phyloP scores from a whole-genome alignment of 169 alveolate species.

The Cryptosporidium viatorum region DNA sequence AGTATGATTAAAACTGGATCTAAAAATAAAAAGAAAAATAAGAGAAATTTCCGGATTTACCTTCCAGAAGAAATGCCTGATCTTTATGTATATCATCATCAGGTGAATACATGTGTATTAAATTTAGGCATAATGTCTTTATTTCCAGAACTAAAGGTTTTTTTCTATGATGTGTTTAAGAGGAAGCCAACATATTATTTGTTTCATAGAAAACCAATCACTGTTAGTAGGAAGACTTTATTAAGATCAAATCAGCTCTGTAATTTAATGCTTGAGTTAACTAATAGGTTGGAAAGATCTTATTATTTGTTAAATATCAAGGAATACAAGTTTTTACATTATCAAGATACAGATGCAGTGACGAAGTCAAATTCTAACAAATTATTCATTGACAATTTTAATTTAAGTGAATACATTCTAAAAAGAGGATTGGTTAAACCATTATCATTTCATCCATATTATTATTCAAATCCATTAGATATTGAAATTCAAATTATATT shows the following conservation, averaged over 20 bases:
- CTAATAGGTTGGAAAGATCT: slow-evolving; percentile 23
- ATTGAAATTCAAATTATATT: background rate
- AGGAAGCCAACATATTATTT: slow-evolving; percentile 38
- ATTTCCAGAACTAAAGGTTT: slow-evolving; percentile 45
- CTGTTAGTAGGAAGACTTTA: slow-evolving; percentile 36
- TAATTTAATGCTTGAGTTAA: slow-evolving; percentile 38
- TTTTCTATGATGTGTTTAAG: slow-evolving; percentile 28
- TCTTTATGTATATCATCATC: slow-evolving; percentile 45
- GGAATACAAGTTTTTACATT: background rate
- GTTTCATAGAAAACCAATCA: slow-evolving; percentile 33
- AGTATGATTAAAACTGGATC: background rate
- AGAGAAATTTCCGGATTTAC: slow-evolving; percentile 27
- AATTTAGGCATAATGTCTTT: slow-evolving; percentile 55
- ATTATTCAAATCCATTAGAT: slow-evolving; percentile 35
- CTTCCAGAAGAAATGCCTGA: slow-evolving; percentile 74
- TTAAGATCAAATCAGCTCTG: slow-evolving; percentile 67
- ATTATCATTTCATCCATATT: slow-evolving; percentile 40
- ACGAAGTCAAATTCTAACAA: background rate
- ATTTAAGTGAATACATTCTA: background rate
- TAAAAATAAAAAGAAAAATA: slow-evolving; percentile 4
- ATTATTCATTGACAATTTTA: background rate
- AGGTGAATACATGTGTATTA: slow-evolving; percentile 29
- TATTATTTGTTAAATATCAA: slow-evolving; percentile 5
- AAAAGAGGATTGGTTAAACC: slow-evolving; percentile 5
- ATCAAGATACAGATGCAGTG: background rate